Base-by-base conservation (phyloP, 768 basidiomycete species). In the Agaricus sinodeliciosus region DNA sequence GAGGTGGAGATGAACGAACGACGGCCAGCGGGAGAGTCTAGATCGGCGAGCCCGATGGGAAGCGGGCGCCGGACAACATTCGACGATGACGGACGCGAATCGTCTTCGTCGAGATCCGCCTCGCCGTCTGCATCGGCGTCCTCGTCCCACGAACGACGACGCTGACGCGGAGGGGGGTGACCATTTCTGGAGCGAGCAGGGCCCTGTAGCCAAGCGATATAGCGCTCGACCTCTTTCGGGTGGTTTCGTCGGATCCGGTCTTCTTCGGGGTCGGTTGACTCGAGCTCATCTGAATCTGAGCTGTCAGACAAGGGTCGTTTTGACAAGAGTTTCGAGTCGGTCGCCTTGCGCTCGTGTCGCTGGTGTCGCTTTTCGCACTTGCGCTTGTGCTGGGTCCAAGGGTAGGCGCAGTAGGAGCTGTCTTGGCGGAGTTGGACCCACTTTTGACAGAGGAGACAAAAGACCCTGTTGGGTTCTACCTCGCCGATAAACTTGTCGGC, bases 401-500 rank as follows among this genome's bases (percentile, higher is more conserved):
- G 87, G 62, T 89, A 87, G 48, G 87, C 84, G 58, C 87, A 90
- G 63, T 84, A 90, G 9, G 80, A 79, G 55, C 80, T 82, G 59
- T 90, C 87, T 63, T 88, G 87, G 39, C 88, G 67, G 16, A 90
- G 73, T 65, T 90, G 88, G 1, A 90, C 86, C 88, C 88, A 90
- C 66, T 90, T 89, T 60, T 78, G 73, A 63, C 89, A 91, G 1
- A 90, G 65, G 2, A 74, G 72, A 62, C 88, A 91, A 58, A 89
- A 87, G 0, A 90, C 85, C 26, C 82, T 66, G 59, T 84, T 84
- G 0, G 85, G 82, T 60, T 90, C 87, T 31, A 90, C 88, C 51
- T 80, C 75, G 16, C 75, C 77, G 49, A 89, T 78, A 6, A 87
- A 72, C 0, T 68, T 61, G 65, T 91, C 89, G 1, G 81, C 78